Percentiles rank a stretch among this genome's conserved stretches.
Evolutionary conservation across 2,329 filamentous ascomycete genomes (phyloP).

Genomic region (Microsporum canis): DNA sequence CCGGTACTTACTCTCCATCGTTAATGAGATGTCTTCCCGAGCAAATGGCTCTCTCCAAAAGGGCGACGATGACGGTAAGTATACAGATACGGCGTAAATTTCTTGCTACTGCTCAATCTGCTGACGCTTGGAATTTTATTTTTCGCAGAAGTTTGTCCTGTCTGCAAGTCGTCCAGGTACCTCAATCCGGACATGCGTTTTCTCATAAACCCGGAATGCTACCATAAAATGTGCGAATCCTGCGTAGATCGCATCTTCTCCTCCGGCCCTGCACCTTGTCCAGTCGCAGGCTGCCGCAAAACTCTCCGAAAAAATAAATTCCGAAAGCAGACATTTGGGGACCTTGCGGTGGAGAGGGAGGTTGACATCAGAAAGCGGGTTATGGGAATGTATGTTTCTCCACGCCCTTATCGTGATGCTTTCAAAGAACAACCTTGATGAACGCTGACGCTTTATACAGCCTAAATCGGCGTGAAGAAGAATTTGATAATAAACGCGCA

Average conservation of each 20-base stretch:
- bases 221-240: slow-evolving; percentile 96
- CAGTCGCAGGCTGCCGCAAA: slow-evolving; percentile 75
- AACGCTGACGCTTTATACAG: slow-evolving; percentile 25
- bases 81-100: background rate
- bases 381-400: slow-evolving; percentile 41
- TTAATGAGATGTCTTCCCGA: background rate
- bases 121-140: background rate
- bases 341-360: slow-evolving; percentile 79
- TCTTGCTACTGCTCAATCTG: background rate
- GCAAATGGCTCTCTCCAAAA: background rate
- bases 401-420: background rate
- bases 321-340: slow-evolving; percentile 77
- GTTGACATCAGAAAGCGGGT: slow-evolving; percentile 81
- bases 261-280: slow-evolving; percentile 81
- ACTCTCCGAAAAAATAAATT: slow-evolving; percentile 79
- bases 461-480: slow-evolving; percentile 80
- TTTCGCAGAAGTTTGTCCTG: slow-evolving; percentile 68
- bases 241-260: slow-evolving; percentile 93
- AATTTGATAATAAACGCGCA: slow-evolving; percentile 71
- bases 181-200: slow-evolving; percentile 90
- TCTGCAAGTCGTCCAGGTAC: slow-evolving; percentile 94
- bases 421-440: background rate
- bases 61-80: slow-evolving; percentile 4
- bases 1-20: background rate
- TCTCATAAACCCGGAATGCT: slow-evolving; percentile 95